Evolutionary conservation across 2,329 filamentous ascomycete species (phyloP), one percentile per base, ranked within the genome.

Genomic region (Monosporascus cannonballus): DNA sequence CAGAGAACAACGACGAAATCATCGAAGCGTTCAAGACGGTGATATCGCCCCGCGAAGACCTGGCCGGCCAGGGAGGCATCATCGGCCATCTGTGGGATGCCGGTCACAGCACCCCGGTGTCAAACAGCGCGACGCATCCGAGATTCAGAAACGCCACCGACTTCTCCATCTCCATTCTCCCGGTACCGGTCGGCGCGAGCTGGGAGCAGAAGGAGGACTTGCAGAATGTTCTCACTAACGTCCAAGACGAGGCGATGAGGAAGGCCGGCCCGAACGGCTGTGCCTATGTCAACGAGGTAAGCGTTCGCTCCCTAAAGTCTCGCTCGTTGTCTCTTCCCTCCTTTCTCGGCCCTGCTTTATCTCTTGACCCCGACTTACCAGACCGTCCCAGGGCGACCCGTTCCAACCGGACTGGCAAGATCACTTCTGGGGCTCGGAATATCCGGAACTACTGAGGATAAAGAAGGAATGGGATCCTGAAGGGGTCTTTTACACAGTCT

Each of bases 271-370:
- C 65, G 45, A 65, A 66, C 25, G 70, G 71, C 1, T 69, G 71
- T 22, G 68, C 71, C 6, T 78, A 78, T 57, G 59, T 76, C 53
- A 78, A 76, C 55, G 76, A 77, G 66, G 67, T 67, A 54, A 51
- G 57, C 44, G 7, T 48, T 54, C 18, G 15, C 1, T 24, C 37
- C 37, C 30, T 8, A 14, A 34, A 3, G 30, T 14, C 14, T 34
- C 11, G 11, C 1, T 11, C 30, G 30, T 14, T 14, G 30, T 34
- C 9, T 14, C 37, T 6, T 18, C 37, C 8, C 6, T 18, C 18
- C 37, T 11, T 18, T 6, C 15, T 17, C 18, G 4, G 6, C 18
- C 18, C 37, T 39, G 37, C 14, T 14, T 42, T 42, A 20, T 20
- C 7, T 18, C 9, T 20, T 18, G 22, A 14, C 14, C 11, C 9